Evolutionary conservation across 805 yeast species (phyloP).

Genomic region (Helenozyma baotianmanensis): DNA sequence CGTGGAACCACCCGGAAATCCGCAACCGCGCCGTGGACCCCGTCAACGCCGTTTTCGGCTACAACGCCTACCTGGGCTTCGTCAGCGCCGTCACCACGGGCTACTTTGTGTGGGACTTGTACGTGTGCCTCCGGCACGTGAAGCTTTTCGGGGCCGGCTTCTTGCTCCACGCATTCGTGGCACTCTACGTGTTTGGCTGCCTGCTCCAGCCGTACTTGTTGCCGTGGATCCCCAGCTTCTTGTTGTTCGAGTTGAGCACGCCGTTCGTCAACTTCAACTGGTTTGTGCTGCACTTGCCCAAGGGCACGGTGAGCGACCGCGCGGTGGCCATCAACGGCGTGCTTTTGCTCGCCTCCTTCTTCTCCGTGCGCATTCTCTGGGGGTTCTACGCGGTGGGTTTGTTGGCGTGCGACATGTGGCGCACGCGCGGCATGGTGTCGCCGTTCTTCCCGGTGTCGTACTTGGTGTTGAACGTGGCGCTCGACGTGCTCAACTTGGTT

Average conservation of each 20-base stretch:
- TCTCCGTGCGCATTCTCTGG: conserved; percentile 77
- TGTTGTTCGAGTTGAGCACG: conserved; percentile 82
- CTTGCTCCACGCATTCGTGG: conserved; percentile 77
- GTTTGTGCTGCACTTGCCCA: conserved; percentile 78
- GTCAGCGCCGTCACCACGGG: conserved; percentile 72
- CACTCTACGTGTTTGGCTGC: conserved; percentile 65
- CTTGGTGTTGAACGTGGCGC: conserved; percentile 53
- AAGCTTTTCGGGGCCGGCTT: conserved; percentile 77
- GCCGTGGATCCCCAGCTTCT: conserved; percentile 77
- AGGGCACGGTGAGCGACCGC: conserved; percentile 53
- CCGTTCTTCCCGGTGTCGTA: conserved; percentile 44
- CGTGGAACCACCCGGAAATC: conserved; percentile 54
- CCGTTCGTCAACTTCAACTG: conserved; percentile 95
- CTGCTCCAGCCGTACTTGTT: conserved; percentile 71
- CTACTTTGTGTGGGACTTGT: conserved; percentile 87
- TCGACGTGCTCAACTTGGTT: conserved; percentile 64
- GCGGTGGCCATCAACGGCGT: conserved; percentile 67
- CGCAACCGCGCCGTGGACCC: conserved; percentile 39
- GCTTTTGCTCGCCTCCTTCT: conserved; percentile 62
- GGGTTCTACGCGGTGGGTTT: conserved; percentile 69
- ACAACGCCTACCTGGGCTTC: conserved; percentile 71
- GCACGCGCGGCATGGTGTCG: conserved; percentile 42
- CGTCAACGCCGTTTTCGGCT: conserved; percentile 46
- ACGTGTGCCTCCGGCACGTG: conserved; percentile 60
- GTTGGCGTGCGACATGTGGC: conserved; percentile 46